These are phyloP conservation scores for Apium graveolens DNA, from an alignment of 129 eudicot genomes.

Conservation along the genomic window DNA sequence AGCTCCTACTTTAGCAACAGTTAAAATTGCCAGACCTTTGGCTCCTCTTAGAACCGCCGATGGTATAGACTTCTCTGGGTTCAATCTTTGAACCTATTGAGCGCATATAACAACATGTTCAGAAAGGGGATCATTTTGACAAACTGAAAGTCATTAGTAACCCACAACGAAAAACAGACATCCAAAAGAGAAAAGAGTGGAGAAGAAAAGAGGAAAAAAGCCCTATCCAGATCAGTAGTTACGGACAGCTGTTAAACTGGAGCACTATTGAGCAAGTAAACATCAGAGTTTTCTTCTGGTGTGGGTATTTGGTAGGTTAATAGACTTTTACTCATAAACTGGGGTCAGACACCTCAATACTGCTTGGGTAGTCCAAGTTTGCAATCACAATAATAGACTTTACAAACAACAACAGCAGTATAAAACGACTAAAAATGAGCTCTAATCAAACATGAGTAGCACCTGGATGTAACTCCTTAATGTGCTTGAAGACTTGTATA, in stretches of 20 bases:
- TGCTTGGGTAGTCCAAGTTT: background rate
- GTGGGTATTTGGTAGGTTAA: background rate
- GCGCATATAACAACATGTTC: background rate
- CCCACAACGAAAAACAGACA: background rate
- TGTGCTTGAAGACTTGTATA: slow-evolving; percentile 68
- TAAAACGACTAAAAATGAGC: background rate
- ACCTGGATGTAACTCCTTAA: slow-evolving; percentile 81
- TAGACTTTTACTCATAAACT: background rate
- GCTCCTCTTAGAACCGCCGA: slow-evolving; percentile 84
- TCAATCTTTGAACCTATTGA: slow-evolving; percentile 69
- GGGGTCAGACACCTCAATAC: background rate
- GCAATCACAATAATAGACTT: background rate
- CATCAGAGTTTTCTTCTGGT: background rate
- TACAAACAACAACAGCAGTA: background rate
- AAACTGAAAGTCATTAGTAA: background rate
- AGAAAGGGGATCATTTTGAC: background rate
- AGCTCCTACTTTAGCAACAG: slow-evolving; percentile 85
- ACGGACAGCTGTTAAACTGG: background rate
- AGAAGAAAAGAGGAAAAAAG: background rate
- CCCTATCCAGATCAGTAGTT: background rate
- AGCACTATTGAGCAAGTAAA: background rate
- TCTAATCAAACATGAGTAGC: background rate
- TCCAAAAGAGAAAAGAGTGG: background rate
- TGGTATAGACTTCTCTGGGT: slow-evolving; percentile 93
- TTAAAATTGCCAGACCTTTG: slow-evolving; percentile 84